Evolutionary conservation across 129 eudicot genomes (phyloP).

Genomic region (Solidago caesia): DNA sequence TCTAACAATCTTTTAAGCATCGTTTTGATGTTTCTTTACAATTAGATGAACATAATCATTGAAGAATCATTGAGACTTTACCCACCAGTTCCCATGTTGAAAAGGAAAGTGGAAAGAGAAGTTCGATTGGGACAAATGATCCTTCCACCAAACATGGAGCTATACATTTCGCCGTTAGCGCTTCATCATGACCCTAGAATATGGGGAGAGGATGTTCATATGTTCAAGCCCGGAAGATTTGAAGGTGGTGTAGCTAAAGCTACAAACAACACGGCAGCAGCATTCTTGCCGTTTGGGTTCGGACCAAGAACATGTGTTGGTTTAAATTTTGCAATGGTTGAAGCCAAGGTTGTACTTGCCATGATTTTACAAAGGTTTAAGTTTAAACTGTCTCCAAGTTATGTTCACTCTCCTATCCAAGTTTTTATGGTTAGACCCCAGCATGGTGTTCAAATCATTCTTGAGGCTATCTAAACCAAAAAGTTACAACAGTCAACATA

Average conservation of each 20-base stretch:
- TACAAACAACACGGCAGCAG: slow-evolving; percentile 56
- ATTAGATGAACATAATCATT: slow-evolving; percentile 69
- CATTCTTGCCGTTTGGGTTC: slow-evolving; percentile 71
- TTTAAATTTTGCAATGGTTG: slow-evolving; percentile 51
- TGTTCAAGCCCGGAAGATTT: slow-evolving; percentile 72
- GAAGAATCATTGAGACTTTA: slow-evolving; percentile 74
- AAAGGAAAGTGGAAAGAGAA: slow-evolving; percentile 41
- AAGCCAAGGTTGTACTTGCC: slow-evolving; percentile 63
- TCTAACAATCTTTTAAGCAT: not conserved
- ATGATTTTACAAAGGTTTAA: slow-evolving; percentile 61
- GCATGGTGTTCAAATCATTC: slow-evolving; percentile 54
- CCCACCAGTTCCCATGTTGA: slow-evolving; percentile 61
- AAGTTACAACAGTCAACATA: not conserved
- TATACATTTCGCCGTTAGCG: slow-evolving; percentile 58
- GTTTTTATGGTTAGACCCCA: slow-evolving; percentile 57
- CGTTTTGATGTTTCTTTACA: not conserved
- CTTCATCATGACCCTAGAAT: slow-evolving; percentile 66
- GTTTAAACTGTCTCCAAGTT: slow-evolving; percentile 56
- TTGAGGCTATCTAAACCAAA: slow-evolving; percentile 22
- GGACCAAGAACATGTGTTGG: slow-evolving; percentile 79
- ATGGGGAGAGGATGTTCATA: slow-evolving; percentile 76
- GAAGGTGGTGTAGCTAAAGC: slow-evolving; percentile 64
- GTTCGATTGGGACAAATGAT: slow-evolving; percentile 47
- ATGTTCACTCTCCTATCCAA: slow-evolving; percentile 64
- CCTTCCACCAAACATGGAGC: slow-evolving; percentile 49